Evolutionary conservation across 2,329 filamentous ascomycete species (phyloP).

Genomic region (Fusarium proliferatum): DNA sequence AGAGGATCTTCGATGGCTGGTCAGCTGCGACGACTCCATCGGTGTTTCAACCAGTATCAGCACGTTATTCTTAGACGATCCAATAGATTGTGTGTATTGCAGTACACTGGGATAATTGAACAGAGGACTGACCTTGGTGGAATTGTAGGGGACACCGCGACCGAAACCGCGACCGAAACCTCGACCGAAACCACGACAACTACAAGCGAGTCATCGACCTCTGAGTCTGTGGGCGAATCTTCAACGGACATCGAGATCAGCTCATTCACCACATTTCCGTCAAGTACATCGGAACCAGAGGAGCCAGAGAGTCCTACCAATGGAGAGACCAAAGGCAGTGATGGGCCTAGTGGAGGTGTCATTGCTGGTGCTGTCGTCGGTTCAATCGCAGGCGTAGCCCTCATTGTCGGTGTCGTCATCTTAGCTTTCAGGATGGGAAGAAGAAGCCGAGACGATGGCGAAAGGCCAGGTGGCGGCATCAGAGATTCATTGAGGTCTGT

Average conservation of each 20-base stretch:
- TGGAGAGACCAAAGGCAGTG: not conserved
- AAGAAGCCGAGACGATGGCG: not conserved
- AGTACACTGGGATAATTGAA: rapidly evolving
- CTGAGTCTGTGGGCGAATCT: rapidly evolving
- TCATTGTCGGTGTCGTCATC: not conserved
- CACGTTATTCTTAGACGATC: not conserved
- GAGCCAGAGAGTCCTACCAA: not conserved
- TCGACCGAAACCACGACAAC: not conserved
- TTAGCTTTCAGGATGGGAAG: not conserved
- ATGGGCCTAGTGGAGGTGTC: not conserved
- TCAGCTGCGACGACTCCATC: not conserved
- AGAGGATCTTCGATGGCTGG: rapidly evolving
- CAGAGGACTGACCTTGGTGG: rapidly evolving
- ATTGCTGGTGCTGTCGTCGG: not conserved
- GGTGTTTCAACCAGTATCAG: not conserved
- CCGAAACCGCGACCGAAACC: not conserved
- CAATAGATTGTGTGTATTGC: rapidly evolving
- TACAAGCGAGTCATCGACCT: not conserved
- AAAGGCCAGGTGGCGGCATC: not conserved
- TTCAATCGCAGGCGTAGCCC: not conserved
- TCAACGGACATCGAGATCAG: not conserved
- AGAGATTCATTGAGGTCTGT: not conserved
- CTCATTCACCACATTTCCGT: not conserved
- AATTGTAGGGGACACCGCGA: not conserved
- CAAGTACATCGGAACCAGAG: not conserved